phyloP scores from a whole-genome alignment of 257 asterid genomes.

The Nicotiana paniculata region DNA sequence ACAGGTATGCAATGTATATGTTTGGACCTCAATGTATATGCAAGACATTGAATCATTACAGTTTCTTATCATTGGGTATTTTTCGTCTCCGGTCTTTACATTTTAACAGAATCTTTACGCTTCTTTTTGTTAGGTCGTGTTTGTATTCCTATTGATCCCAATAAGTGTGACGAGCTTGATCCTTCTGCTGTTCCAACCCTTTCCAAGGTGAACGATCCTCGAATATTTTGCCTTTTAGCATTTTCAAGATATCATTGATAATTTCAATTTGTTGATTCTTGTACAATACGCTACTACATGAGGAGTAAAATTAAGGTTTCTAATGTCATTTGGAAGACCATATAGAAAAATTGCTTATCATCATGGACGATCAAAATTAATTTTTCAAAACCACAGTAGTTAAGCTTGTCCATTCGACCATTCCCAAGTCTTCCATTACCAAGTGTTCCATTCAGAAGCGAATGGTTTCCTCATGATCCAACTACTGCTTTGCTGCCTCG shows the following conservation, averaged over 20 bases:
- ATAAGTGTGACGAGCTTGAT: conserved; percentile 74
- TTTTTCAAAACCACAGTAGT: neutral
- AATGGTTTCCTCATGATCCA: neutral
- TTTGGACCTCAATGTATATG: neutral
- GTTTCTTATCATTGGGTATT: neutral
- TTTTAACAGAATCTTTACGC: neutral
- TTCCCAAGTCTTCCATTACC: neutral
- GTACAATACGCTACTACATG: neutral
- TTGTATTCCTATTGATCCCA: conserved; percentile 89
- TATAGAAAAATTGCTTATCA: neutral
- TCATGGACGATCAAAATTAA: neutral
- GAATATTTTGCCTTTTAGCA: neutral
- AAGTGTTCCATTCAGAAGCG: neutral
- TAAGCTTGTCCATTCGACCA: neutral
- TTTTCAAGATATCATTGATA: neutral
- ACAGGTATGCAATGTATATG: conserved; percentile 45
- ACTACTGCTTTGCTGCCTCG: neutral
- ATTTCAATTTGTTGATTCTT: neutral
- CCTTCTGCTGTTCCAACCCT: conserved; percentile 83
- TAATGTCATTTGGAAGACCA: neutral
- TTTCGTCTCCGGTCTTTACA: neutral
- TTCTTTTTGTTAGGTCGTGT: conserved; percentile 53
- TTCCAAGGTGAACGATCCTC: conserved; percentile 38
- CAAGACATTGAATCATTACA: neutral
- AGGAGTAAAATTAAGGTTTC: neutral